Percentiles rank a stretch among this genome's conserved stretches.
Evolutionary conservation across 2,329 filamentous ascomycete species (phyloP).

Genomic region (Colletotrichum sp.): DNA sequence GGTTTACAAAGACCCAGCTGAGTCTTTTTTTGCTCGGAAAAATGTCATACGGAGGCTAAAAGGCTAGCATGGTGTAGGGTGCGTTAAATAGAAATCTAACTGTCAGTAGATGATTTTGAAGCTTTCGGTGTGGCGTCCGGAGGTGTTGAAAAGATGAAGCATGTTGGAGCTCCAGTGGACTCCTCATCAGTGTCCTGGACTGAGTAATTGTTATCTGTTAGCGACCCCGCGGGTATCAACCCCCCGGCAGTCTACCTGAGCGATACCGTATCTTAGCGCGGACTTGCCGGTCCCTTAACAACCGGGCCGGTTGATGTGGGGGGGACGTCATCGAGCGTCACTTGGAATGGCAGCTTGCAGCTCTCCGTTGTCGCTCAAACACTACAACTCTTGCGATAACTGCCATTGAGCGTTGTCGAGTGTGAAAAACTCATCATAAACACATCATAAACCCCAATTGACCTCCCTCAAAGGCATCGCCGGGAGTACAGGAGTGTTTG

Average conservation of each 20-base stretch:
- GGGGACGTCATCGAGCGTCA: conserved; percentile 20
- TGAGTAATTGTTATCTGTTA: neutral
- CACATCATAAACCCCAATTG: neutral
- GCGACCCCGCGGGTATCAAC: neutral
- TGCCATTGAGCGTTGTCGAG: neutral
- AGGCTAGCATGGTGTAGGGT: neutral
- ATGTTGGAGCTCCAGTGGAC: neutral
- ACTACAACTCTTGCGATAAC: neutral
- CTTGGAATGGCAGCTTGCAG: neutral
- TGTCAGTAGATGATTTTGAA: neutral
- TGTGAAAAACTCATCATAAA: neutral
- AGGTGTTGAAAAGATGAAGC: neutral
- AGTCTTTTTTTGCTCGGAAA: neutral
- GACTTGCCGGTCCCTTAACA: neutral
- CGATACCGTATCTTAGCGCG: neutral
- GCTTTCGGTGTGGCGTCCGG: no score
- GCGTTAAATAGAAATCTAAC: rapidly evolving
- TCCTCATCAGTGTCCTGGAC: neutral
- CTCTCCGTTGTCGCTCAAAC: conserved; percentile 15
- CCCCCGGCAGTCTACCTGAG: neutral
- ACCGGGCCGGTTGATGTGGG: conserved; percentile 19
- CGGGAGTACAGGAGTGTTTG: neutral
- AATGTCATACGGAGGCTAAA: neutral
- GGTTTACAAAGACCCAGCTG: neutral
- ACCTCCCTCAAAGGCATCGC: neutral